Evolutionary conservation across 2,329 filamentous ascomycete species (phyloP).

Genomic region (Fusarium circinatum): DNA sequence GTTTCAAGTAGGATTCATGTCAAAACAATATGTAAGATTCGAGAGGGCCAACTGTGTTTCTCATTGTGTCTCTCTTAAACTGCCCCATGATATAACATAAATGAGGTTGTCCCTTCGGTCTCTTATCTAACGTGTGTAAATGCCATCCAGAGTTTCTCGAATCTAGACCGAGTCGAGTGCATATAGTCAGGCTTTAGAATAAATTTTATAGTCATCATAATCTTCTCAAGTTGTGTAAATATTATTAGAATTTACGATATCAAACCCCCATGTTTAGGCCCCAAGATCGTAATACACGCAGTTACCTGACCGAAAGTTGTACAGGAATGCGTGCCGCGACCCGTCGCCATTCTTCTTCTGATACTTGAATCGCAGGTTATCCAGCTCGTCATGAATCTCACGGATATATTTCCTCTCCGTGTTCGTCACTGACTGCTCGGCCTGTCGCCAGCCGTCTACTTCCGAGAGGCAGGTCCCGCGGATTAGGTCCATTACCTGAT

Average conservation of each 20-base stretch:
- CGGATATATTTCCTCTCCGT: conserved; percentile 84
- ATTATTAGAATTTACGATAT: neutral
- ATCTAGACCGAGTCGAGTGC: neutral
- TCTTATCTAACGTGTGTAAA: neutral
- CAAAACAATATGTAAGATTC: neutral
- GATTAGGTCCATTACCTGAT: conserved; percentile 82
- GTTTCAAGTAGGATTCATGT: conserved; percentile 2
- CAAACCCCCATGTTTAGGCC: neutral
- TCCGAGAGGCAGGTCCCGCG: conserved; percentile 80
- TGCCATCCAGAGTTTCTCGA: neutral
- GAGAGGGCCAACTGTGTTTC: neutral
- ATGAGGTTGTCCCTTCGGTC: neutral
- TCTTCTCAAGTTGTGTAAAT: neutral
- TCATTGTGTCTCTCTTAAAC: neutral
- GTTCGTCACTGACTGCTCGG: conserved; percentile 81
- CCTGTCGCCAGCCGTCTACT: conserved; percentile 82
- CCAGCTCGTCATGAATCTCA: conserved; percentile 82
- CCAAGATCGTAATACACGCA: conserved; percentile 87
- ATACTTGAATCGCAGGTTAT: conserved; percentile 69
- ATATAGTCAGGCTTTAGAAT: no score
- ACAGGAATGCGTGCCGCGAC: conserved; percentile 82
- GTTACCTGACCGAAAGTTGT: conserved; percentile 87
- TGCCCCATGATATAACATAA: neutral
- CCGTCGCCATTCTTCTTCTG: conserved; percentile 63
- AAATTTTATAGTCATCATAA: neutral